A percentile compares a stretch with the other conserved stretches of the same genome.
These are phyloP conservation scores for Aspergillus sp. DNA, from an alignment of 2,329 filamentous ascomycete genomes.

Conservation along the genomic window DNA sequence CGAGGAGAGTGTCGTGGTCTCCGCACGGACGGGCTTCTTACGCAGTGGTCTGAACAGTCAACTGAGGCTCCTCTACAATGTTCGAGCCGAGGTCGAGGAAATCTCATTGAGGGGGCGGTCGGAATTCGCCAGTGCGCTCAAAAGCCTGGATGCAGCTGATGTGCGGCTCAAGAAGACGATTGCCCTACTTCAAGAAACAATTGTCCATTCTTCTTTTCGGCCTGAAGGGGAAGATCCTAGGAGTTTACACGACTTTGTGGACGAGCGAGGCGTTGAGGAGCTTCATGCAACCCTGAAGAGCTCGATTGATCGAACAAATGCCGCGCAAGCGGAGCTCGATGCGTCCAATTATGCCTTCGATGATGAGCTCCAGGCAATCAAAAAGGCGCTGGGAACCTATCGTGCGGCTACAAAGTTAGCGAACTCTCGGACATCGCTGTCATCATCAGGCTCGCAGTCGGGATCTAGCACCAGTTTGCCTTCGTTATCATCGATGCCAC, in stretches of 20 bases:
- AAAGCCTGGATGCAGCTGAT: slow-evolving; percentile 64
- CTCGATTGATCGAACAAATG: slow-evolving; percentile 65
- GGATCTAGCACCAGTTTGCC: slow-evolving; percentile 40
- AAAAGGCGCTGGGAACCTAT: slow-evolving; percentile 57
- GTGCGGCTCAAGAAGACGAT: slow-evolving; percentile 61
- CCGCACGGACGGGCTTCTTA: slow-evolving; percentile 71
- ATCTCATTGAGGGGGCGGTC: slow-evolving; percentile 47
- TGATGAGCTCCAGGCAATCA: slow-evolving; percentile 69
- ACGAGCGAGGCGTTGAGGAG: slow-evolving; percentile 64
- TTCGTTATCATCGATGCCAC: slow-evolving; percentile 51
- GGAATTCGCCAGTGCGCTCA: slow-evolving; percentile 55
- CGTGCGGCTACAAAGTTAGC: slow-evolving; percentile 43
- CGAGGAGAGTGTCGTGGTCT: slow-evolving; percentile 76
- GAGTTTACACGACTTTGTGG: slow-evolving; percentile 69
- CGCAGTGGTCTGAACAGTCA: slow-evolving; percentile 61
- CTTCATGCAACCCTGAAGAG: slow-evolving; percentile 60
- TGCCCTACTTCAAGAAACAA: slow-evolving; percentile 59
- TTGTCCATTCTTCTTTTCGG: slow-evolving; percentile 62
- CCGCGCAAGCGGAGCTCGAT: slow-evolving; percentile 62
- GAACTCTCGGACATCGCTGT: slow-evolving; percentile 42
- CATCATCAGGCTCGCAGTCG: slow-evolving; percentile 36
- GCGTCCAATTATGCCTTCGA: slow-evolving; percentile 69
- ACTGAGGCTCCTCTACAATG: slow-evolving; percentile 48
- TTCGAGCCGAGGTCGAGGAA: slow-evolving; percentile 50
- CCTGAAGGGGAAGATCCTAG: slow-evolving; percentile 54